Percentiles rank a stretch among this genome's conserved stretches.
Evolutionary conservation across 352 stramenopile genomes (phyloP).

Genomic region (Globisporangium yorkense): DNA sequence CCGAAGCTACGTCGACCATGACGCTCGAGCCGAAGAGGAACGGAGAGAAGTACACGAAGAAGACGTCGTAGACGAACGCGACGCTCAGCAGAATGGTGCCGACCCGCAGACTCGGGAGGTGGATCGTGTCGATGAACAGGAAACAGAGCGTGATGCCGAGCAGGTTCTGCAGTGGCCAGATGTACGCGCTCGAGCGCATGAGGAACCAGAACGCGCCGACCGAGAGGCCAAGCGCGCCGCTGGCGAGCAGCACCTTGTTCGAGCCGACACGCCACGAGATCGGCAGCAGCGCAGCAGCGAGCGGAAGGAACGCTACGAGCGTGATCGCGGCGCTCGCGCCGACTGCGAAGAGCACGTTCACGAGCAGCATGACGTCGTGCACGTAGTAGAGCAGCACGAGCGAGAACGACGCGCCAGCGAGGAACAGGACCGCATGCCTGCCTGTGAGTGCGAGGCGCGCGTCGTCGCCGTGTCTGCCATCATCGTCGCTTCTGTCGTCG

Average conservation of each 20-base stretch:
- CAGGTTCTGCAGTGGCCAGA: constrained; percentile 89
- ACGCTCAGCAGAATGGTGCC: constrained; percentile 84
- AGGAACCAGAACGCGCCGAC: constrained; percentile 53
- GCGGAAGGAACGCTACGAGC: constrained; percentile 38
- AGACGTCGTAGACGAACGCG: constrained; percentile 95
- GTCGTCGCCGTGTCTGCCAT: not conserved
- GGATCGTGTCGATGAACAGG: constrained; percentile 89
- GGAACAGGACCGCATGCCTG: constrained; percentile 49
- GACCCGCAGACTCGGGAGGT: constrained; percentile 89
- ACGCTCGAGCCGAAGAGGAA: constrained; percentile 85
- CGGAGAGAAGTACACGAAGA: constrained; percentile 95
- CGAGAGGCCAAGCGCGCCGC: constrained; percentile 12
- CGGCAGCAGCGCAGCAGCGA: constrained; percentile 2
- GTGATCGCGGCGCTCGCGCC: constrained; percentile 37
- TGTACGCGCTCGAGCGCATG: constrained; percentile 43
- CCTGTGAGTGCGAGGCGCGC: constrained; percentile 37
- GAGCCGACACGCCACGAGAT: not conserved
- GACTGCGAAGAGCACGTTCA: constrained; percentile 55
- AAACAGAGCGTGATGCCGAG: constrained; percentile 92
- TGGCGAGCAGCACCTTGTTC: constrained; percentile 7
- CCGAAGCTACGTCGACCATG: constrained; percentile 93
- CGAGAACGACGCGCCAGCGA: constrained; percentile 44
- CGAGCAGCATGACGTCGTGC: constrained; percentile 33
- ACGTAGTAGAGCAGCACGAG: constrained; percentile 69
- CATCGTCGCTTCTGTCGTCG: not conserved